Evolutionary conservation across 2,329 filamentous ascomycete genomes (phyloP).

Genomic region (Trichoderma cornu-damae): DNA sequence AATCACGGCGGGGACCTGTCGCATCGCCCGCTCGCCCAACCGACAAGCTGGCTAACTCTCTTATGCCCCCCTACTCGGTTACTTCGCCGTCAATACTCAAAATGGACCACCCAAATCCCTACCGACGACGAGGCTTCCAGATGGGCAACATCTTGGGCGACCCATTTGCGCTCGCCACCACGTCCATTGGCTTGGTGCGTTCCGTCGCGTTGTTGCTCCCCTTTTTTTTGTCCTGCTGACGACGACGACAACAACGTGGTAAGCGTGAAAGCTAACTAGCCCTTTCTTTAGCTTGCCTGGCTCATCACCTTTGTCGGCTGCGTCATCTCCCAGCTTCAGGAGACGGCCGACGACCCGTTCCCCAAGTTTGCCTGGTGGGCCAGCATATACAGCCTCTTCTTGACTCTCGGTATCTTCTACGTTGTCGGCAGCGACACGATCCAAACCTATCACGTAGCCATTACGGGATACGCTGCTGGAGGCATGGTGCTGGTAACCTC

Average conservation of each 20-base stretch:
- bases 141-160: conserved; percentile 90
- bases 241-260: background rate
- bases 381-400: conserved; percentile 76
- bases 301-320: conserved; percentile 85
- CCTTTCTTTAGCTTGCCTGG: conserved; percentile 76
- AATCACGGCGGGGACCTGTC: conserved; percentile 6
- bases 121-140: conserved; percentile 60
- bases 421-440: conserved; percentile 80
- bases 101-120: conserved; percentile 67
- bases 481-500: conserved; percentile 82
- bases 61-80: conserved; percentile 69
- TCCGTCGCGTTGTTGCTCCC: background rate
- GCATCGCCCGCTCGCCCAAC: conserved; percentile 10
- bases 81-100: conserved; percentile 70
- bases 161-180: conserved; percentile 89
- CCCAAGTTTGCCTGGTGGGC: conserved; percentile 93
- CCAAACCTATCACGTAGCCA: conserved; percentile 84
- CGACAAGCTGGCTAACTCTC: conserved; percentile 29
- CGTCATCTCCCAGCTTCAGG: conserved; percentile 61
- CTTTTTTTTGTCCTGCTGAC: conserved; percentile 7
- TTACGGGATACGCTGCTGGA: conserved; percentile 80
- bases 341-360: conserved; percentile 47
- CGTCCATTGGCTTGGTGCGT: conserved; percentile 84
- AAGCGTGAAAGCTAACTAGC: conserved; percentile 22
- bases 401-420: conserved; percentile 72